Base-by-base conservation (phyloP, 768 basidiomycete species). In the Mycena filopes region DNA sequence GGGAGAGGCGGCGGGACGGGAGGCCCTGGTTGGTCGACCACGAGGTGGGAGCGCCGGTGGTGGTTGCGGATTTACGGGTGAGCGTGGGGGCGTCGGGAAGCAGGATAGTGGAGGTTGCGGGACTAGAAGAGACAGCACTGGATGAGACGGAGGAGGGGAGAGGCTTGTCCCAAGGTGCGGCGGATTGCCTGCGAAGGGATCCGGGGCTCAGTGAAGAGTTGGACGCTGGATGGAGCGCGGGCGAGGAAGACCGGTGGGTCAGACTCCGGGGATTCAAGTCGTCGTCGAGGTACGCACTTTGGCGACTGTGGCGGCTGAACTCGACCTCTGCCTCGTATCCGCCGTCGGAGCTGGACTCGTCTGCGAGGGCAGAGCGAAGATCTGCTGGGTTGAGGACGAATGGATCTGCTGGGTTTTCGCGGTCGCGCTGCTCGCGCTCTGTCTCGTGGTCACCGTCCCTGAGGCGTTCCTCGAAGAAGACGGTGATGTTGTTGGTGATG, bases 401-500 rank as follows among this genome's bases (percentile, higher is more conserved):
- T 42, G 88, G 79, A 73, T 92, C 91, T 18, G 48, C 65, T 86
- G 87, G 65, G 82, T 73, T 79, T n/a, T 87, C 86, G 26, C 78
- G 77, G 64, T 87, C 88, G 63, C 82, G 75, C 57, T 76, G 82
- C 71, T 91, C 90, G 60, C 86, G 87, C 75, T 92, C 91, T 21
- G 79, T 75, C 73, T 92, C 90, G 71, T 87, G 84, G 76, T 94
- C 90, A 56, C 84, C 88, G 68, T 94, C 92, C 47, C 91, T 84
- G 40, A 97, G 85, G 71, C 91, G 87, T 74, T 95, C 92, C 80
- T 99, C 97, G 71, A 98, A 97, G 79, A 95, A 98, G 41, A 89
- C 79, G 67, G 97, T 97, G 82, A 99, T 96, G 65, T 90, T 94
- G 79, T 94, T 91, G 64, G 96, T 95, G 75, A 98, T 93, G 74